Percentiles rank a stretch among this genome's conserved stretches.
These are phyloP conservation scores for Canavalia ensiformis DNA, from an alignment of 306 rosid species.

Conservation along the genomic window DNA sequence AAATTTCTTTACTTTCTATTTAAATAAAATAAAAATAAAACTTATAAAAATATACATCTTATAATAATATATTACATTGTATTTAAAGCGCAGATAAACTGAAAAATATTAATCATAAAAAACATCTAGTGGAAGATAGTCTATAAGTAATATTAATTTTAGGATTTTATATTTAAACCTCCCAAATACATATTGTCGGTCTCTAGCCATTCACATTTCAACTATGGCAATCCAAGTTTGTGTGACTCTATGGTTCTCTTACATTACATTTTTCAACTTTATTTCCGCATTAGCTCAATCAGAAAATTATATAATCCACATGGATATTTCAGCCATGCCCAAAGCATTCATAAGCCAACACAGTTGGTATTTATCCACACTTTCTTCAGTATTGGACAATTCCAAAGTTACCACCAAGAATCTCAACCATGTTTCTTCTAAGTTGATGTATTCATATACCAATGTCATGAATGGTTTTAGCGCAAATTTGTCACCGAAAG, in stretches of 20 bases:
- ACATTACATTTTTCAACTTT: conserved; percentile 14
- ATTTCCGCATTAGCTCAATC: conserved; percentile 42
- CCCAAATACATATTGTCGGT: too few species aligned
- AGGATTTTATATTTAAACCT: too few species aligned
- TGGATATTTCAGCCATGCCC: conserved; percentile 75
- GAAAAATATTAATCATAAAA: too few species aligned
- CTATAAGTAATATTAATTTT: too few species aligned
- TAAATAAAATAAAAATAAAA: too few species aligned
- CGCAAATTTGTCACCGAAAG: conserved; percentile 61
- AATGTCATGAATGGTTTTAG: conserved; percentile 71
- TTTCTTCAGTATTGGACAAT: conserved; percentile 42
- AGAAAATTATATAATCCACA: conserved; percentile 66
- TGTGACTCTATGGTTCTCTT: background rate
- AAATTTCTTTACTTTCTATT: too few species aligned
- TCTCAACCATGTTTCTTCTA: conserved; percentile 35
- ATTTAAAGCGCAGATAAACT: too few species aligned
- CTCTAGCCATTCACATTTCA: background rate
- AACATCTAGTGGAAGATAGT: too few species aligned
- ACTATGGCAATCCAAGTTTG: conserved; percentile 23
- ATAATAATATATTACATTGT: too few species aligned
- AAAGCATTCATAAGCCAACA: conserved; percentile 61
- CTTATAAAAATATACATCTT: too few species aligned
- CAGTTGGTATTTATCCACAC: conserved; percentile 63
- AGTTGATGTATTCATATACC: conserved; percentile 61
- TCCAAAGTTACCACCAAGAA: background rate